Base-by-base conservation (phyloP, 305 asterid species). In the Rubia balearica region DNA sequence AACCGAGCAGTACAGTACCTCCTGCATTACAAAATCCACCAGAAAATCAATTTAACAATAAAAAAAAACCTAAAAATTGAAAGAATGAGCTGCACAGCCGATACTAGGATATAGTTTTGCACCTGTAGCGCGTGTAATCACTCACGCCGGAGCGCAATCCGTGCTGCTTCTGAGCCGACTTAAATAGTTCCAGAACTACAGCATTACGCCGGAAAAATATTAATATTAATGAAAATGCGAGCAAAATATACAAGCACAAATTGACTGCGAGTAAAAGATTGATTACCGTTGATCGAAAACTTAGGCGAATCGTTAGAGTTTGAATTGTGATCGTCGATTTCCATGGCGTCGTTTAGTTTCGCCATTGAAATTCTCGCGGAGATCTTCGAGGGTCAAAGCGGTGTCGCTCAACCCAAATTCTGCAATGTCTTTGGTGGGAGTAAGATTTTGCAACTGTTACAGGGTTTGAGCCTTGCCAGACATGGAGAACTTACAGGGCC, bases 81-180 rank as follows among this genome's bases (percentile, higher is more conserved):
- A 42, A 60, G 7, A 3, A 19, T 6, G 4, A 33, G n/a, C 22
- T 2, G 33, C 38, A 16, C 27, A 14, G 10, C 22, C 41, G 5
- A 33, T 33, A 33, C 38, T 33, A 56, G 67, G 42, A 63, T 38
- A n/a, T 21, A 19, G 19, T 21, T 65, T 74, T 74, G 60, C 75
- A 90, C 98, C 98, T 79, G 82, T 93, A 93, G 67, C 97, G 95
- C 72, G 89, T 73, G 75, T 93, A 93, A 83, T 93, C 98, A 42
- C 97, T 89, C 46, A 86, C 83, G 40, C 64, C 38, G 40, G 64
- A 22, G 38, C 96, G 97, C 85, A 93, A 85, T 48, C 97, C 98
- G 75, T 93, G 97, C 92, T 89, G 97, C 98, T 88, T 85, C 81
- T 93, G 97, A 68, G 96, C 89, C 74, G 95, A 86, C 85, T 90